phyloP scores from a whole-genome alignment of 1,284 basidiomycete genomes.

The Cutaneotrichosporon dermatis region DNA sequence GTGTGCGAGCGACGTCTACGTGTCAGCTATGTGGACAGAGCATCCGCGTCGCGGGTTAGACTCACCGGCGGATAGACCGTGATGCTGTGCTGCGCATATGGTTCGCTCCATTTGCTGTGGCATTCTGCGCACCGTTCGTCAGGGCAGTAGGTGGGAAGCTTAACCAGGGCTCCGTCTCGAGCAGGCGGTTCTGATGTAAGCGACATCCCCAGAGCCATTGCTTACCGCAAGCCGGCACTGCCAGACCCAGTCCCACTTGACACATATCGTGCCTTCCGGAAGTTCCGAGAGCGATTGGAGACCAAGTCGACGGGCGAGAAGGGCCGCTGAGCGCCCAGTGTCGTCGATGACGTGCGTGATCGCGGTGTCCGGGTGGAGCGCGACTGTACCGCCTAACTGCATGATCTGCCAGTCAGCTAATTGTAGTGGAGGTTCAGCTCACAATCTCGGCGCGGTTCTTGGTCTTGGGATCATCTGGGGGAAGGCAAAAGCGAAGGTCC shows the following conservation, averaged over 20 bases:
- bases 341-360: constrained; percentile 44
- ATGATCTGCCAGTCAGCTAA: constrained; percentile 25
- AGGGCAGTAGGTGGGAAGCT: constrained; percentile 31
- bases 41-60: background rate
- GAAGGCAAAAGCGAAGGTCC: constrained; percentile 35
- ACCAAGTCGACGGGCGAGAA: constrained; percentile 27
- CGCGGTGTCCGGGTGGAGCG: constrained; percentile 38
- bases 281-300: constrained; percentile 33
- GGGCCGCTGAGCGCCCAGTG: constrained; percentile 13
- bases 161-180: constrained; percentile 26
- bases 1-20: constrained; percentile 23
- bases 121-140: too few relatives aligned
- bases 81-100: too few relatives aligned
- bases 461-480: constrained; percentile 26
- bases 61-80: constrained; percentile 21
- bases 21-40: background rate
- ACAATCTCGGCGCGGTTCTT: constrained; percentile 34
- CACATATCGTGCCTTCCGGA: constrained; percentile 35
- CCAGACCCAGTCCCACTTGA: constrained; percentile 39
- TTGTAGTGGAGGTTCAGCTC: constrained; percentile 2
- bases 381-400: constrained; percentile 32
- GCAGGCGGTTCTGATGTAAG: constrained; percentile 19
- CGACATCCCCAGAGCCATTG: background rate
- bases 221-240: constrained; percentile 34
- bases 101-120: too few relatives aligned